These are phyloP conservation scores for Huntiella decipiens DNA, from an alignment of 2,329 filamentous ascomycete genomes.

Conservation along the genomic window DNA sequence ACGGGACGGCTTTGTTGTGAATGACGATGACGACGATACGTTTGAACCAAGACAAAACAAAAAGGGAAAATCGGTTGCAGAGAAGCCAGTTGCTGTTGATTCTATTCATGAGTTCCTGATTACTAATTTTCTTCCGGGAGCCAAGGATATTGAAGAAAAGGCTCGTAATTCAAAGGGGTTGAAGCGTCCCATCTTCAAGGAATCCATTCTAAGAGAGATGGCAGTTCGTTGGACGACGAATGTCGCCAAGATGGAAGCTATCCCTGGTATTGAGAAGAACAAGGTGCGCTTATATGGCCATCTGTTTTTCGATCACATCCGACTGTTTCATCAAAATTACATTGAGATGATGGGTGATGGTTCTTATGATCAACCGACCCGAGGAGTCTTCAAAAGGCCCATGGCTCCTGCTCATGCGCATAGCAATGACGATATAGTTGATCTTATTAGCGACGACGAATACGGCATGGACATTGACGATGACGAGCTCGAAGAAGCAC, in stretches of 20 bases:
- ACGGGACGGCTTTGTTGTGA: slow-evolving; percentile 13
- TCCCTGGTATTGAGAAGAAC: slow-evolving; percentile 42
- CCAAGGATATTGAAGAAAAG: slow-evolving; percentile 38
- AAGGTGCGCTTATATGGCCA: slow-evolving; percentile 44
- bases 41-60: slow-evolving; percentile 22
- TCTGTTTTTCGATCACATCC: slow-evolving; percentile 40
- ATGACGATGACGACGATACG: slow-evolving; percentile 24
- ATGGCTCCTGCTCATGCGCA: slow-evolving; percentile 1
- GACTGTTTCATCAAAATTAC: slow-evolving; percentile 27
- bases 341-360: slow-evolving; percentile 26
- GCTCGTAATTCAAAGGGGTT: slow-evolving; percentile 41
- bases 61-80: neutral
- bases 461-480: neutral
- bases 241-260: slow-evolving; percentile 40
- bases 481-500: slow-evolving; percentile 19
- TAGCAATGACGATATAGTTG: slow-evolving; percentile 27
- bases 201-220: slow-evolving; percentile 54
- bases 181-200: slow-evolving; percentile 44
- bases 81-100: slow-evolving; percentile 25
- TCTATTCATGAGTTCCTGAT: slow-evolving; percentile 45
- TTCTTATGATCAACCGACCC: slow-evolving; percentile 5
- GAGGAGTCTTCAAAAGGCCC: neutral
- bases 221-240: slow-evolving; percentile 47
- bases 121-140: slow-evolving; percentile 44
- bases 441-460: slow-evolving; percentile 31